Conservation (phyloP, 495 filamentous ascomycete genomes). For the Podospora bellae-mahoneyi region DNA sequence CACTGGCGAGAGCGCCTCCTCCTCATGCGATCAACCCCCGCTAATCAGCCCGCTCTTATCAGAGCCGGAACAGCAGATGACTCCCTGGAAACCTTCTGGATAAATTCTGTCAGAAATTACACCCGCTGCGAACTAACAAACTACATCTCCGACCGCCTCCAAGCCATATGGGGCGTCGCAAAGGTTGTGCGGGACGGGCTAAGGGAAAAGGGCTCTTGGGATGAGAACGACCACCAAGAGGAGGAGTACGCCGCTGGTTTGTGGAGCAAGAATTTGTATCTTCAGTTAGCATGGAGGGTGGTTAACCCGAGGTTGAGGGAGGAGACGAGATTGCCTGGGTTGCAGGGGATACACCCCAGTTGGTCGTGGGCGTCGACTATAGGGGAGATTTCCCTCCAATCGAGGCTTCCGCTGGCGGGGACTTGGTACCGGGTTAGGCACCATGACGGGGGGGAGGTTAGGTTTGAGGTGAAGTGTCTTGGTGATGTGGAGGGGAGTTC, state of each 20-base stretch:
- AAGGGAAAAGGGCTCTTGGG: background rate
- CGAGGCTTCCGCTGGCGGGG: background rate
- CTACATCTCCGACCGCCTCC: constrained; percentile 12
- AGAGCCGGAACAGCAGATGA: constrained; percentile 12
- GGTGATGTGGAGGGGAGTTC: background rate
- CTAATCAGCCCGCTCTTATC: background rate
- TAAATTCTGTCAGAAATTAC: constrained; percentile 14
- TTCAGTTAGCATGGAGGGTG: constrained; percentile 18
- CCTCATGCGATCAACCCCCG: background rate
- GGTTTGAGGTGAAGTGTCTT: background rate
- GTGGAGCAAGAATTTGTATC: constrained; percentile 10
- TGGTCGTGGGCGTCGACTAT: constrained; percentile 13
- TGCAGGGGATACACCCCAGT: background rate
- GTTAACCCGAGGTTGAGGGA: background rate
- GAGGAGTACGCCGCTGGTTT: constrained; percentile 18
- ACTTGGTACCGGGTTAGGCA: background rate
- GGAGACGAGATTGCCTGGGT: background rate
- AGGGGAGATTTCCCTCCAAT: constrained; percentile 1
- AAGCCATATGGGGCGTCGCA: constrained; percentile 21
- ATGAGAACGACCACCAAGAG: constrained; percentile 8
- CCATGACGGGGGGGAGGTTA: background rate
- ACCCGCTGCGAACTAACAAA: constrained; percentile 13
- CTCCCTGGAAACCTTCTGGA: constrained; percentile 20
- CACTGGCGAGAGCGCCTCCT: constrained; percentile 21
- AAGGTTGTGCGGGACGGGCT: constrained; percentile 13